Conservation (phyloP, 169 alveolate genomes). For the Haemoproteus tartakovskyi region DNA sequence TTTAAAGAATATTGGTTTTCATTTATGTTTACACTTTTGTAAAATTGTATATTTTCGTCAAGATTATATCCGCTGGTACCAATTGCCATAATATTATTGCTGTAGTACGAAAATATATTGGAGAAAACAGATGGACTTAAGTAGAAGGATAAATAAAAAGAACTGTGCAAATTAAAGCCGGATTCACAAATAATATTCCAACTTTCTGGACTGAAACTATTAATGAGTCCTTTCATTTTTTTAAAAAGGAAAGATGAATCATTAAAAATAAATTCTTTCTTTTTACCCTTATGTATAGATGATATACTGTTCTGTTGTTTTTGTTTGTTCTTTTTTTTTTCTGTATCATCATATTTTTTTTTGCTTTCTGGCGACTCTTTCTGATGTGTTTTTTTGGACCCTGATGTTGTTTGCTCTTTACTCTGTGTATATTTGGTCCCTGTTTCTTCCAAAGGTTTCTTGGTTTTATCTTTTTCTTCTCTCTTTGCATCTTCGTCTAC, state of each 20-base stretch:
- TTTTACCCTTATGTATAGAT: neutral
- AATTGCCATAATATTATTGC: conserved; percentile 29
- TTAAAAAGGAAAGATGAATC: conserved; percentile 13
- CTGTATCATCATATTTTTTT: neutral
- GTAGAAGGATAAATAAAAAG: conserved; percentile 45
- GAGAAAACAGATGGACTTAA: conserved; percentile 8
- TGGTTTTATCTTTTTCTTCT: no score
- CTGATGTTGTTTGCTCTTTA: no score
- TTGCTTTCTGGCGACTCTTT: neutral
- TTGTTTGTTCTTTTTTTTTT: neutral
- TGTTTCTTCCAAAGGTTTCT: no score
- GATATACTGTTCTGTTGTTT: neutral
- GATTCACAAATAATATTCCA: conserved; percentile 39
- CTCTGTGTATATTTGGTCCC: no score
- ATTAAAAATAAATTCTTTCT: neutral
- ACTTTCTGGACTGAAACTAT: conserved; percentile 1
- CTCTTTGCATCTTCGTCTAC: no score
- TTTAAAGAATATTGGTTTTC: conserved; percentile 2
- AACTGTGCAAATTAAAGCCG: conserved; percentile 28
- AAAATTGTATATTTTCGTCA: conserved; percentile 28
- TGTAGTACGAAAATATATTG: conserved; percentile 22
- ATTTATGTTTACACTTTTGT: conserved; percentile 12
- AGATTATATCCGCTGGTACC: conserved; percentile 11
- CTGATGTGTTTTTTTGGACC: neutral
- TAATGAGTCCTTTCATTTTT: conserved; percentile 35